A percentile compares a stretch with the other conserved stretches of the same genome.
Conservation (phyloP, 2,329 filamentous ascomycete genomes). For the Fusarium albosuccineum region DNA sequence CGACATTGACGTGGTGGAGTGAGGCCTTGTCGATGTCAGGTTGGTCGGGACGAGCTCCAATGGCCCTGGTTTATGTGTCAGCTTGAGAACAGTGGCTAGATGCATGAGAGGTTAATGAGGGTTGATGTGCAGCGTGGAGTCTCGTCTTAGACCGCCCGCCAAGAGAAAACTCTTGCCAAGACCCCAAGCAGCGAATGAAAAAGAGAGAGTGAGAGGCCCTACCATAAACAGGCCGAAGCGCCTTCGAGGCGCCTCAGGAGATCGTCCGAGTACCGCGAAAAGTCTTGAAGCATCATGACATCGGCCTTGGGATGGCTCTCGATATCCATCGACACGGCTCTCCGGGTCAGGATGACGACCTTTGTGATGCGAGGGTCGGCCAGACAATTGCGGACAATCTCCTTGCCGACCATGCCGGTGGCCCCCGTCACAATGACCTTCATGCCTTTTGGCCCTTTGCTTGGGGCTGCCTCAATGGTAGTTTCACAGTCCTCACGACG, state of each 20-base stretch:
- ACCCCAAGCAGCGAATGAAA: not conserved
- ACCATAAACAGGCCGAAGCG: constrained; percentile 75
- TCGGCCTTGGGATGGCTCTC: constrained; percentile 62
- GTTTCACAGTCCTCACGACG: not conserved
- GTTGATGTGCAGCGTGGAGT: too few species aligned
- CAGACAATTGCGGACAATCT: constrained; percentile 66
- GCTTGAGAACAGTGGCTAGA: constrained; percentile 4
- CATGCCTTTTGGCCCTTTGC: constrained; percentile 49
- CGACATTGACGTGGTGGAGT: constrained; percentile 66
- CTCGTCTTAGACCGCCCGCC: not conserved
- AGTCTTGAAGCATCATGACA: constrained; percentile 65
- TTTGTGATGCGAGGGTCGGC: constrained; percentile 62
- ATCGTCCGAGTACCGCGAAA: constrained; percentile 61
- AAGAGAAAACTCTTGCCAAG: not conserved
- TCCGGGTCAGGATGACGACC: constrained; percentile 64
- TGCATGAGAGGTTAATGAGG: not conserved
- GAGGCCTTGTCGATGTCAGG: constrained; percentile 61
- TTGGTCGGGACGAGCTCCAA: constrained; percentile 59
- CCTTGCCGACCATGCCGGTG: constrained; percentile 69
- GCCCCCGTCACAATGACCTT: constrained; percentile 70
- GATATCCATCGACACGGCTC: constrained; percentile 58
- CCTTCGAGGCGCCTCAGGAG: constrained; percentile 57
- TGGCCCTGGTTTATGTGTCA: constrained; percentile 50
- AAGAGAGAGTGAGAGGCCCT: constrained; percentile 40
- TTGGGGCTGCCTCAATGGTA: not conserved